Conservation (phyloP, 2,329 filamentous ascomycete genomes). For the Ascosphaera apis region DNA sequence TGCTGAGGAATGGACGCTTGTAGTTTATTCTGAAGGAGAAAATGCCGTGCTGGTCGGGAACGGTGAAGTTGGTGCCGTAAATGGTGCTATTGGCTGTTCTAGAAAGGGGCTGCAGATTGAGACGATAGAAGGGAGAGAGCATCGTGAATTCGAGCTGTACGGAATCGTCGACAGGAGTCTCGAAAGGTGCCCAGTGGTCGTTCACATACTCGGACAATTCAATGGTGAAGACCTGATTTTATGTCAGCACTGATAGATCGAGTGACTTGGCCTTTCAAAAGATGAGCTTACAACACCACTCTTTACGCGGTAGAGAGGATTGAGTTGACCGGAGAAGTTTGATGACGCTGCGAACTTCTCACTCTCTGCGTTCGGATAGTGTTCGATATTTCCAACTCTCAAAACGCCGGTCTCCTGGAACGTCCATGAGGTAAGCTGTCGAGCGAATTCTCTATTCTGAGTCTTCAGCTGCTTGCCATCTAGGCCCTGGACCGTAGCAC, state of each 20-base stretch:
- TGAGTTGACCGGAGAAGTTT: constrained; percentile 27
- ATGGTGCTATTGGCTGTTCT: constrained; percentile 44
- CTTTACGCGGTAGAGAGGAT: constrained; percentile 93
- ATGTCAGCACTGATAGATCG: constrained; percentile 10
- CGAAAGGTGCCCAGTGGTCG: constrained; percentile 54
- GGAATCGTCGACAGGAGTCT: constrained; percentile 42
- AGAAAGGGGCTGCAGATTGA: constrained; percentile 39
- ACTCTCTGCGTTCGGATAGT: constrained; percentile 37
- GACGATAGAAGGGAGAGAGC: constrained; percentile 90
- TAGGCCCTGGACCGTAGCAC: constrained; percentile 43
- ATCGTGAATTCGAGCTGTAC: constrained; percentile 95
- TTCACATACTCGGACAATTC: constrained; percentile 67
- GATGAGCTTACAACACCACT: constrained; percentile 63
- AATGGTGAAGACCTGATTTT: constrained; percentile 52
- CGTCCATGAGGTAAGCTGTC: constrained; percentile 73
- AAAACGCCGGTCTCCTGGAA: constrained; percentile 88
- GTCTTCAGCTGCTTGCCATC: constrained; percentile 37
- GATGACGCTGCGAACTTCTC: constrained; percentile 27
- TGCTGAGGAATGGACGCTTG: constrained; percentile 77
- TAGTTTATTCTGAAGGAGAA: constrained; percentile 98
- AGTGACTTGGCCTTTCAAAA: neutral
- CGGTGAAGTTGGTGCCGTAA: constrained; percentile 52
- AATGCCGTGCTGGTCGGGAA: constrained; percentile 94
- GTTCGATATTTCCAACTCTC: constrained; percentile 60
- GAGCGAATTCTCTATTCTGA: constrained; percentile 65